Conservation (phyloP, 2,329 filamentous ascomycete genomes). For the Pyrenochaeta sp. region DNA sequence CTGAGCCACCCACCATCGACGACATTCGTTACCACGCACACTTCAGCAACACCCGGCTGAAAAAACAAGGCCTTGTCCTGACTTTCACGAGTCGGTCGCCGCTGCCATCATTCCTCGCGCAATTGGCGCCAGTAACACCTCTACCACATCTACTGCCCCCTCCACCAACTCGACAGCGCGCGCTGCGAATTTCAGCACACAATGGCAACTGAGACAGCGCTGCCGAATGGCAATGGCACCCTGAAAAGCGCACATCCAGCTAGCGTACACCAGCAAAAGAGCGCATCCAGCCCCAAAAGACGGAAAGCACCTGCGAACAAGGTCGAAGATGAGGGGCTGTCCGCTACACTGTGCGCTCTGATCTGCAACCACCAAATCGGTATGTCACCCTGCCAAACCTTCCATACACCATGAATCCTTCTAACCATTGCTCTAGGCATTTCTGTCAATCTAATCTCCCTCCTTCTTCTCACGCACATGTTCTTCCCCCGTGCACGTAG, state of each 20-base stretch:
- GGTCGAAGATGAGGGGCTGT: slow-evolving; percentile 67
- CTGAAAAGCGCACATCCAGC: slow-evolving; percentile 13
- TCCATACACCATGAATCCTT: background rate
- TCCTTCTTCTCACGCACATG: slow-evolving; percentile 81
- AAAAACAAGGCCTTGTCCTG: no score
- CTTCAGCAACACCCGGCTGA: no score
- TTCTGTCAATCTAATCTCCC: slow-evolving; percentile 82
- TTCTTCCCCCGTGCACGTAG: slow-evolving; percentile 81
- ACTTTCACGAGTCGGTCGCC: no score
- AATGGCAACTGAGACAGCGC: slow-evolving; percentile 24
- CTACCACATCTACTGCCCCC: no score
- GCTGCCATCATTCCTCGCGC: no score
- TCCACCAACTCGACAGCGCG: no score
- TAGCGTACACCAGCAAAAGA: slow-evolving; percentile 18
- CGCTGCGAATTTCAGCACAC: no score
- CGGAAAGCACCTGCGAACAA: slow-evolving; percentile 51
- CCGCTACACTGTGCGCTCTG: slow-evolving; percentile 70
- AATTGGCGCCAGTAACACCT: no score
- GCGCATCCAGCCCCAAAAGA: slow-evolving; percentile 19
- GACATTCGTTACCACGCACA: slow-evolving; percentile 20
- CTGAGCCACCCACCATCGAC: slow-evolving; percentile 21
- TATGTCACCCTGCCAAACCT: slow-evolving; percentile 54
- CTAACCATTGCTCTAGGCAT: slow-evolving; percentile 64
- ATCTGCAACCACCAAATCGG: slow-evolving; percentile 82
- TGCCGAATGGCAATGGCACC: slow-evolving; percentile 17